phyloP scores from a whole-genome alignment of 108 stramenopile genomes.

The Cyclostephanos invisitatus region DNA sequence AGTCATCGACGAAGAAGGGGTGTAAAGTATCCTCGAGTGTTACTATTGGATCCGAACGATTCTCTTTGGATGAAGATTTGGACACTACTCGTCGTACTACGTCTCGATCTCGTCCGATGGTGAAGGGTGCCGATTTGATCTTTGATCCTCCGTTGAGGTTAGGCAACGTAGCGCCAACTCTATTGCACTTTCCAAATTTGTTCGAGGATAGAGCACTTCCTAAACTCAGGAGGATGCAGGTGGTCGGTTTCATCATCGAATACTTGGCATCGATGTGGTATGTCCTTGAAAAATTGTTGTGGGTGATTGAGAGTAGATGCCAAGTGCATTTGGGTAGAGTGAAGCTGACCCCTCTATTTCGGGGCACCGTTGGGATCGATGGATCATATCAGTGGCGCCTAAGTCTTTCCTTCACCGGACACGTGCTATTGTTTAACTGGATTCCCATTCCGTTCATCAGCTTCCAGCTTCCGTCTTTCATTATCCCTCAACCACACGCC shows the following conservation, averaged over 20 bases:
- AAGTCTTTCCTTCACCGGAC: constrained; percentile 76
- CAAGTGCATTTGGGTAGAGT: constrained; percentile 81
- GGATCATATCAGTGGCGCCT: constrained; percentile 71
- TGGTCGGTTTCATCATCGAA: constrained; percentile 65
- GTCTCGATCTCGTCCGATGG: constrained; percentile 73
- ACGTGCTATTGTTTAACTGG: constrained; percentile 71
- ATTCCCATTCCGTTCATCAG: constrained; percentile 85
- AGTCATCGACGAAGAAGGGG: constrained; percentile 38
- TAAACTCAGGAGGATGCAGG: constrained; percentile 55
- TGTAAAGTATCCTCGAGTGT: constrained; percentile 62
- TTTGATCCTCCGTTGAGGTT: constrained; percentile 82
- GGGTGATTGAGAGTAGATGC: constrained; percentile 78
- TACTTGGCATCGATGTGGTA: constrained; percentile 61
- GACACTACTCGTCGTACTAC: constrained; percentile 57
- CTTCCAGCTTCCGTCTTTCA: constrained; percentile 75
- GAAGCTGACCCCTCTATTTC: constrained; percentile 66
- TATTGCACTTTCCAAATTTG: constrained; percentile 84
- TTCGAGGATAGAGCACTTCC: constrained; percentile 78
- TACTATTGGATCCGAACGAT: constrained; percentile 65
- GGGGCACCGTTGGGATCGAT: constrained; percentile 36
- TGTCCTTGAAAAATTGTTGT: constrained; percentile 75
- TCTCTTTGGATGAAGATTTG: constrained; percentile 71
- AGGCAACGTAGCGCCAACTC: constrained; percentile 83
- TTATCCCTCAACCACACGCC: constrained; percentile 89
- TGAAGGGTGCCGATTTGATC: constrained; percentile 65